Conservation (phyloP, 257 asterid genomes). For the Solanum bulbocastanum region DNA sequence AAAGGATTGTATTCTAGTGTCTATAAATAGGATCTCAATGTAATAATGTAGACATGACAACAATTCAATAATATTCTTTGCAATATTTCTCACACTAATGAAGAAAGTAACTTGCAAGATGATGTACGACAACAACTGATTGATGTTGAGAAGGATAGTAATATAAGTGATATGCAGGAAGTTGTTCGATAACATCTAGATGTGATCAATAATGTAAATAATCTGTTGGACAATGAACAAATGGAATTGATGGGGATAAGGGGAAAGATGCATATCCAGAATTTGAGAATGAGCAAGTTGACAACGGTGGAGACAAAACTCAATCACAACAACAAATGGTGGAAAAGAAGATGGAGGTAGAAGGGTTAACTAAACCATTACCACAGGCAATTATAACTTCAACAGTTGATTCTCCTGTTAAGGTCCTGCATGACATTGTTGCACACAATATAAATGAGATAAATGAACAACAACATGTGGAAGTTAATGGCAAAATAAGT, state of each 20-base stretch:
- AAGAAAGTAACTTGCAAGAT: not conserved
- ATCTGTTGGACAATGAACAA: too few species aligned
- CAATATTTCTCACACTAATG: not conserved
- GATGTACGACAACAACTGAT: not conserved
- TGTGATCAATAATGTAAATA: too few species aligned
- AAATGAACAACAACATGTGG: too few species aligned
- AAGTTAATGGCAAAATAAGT: too few species aligned
- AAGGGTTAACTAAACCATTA: not conserved
- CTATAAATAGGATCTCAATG: too few species aligned
- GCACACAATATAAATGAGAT: not conserved
- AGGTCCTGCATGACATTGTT: not conserved
- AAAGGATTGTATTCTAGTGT: too few species aligned
- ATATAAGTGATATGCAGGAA: not conserved
- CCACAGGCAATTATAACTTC: not conserved
- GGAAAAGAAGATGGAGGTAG: not conserved
- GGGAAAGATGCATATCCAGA: too few species aligned
- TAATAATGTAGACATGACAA: too few species aligned
- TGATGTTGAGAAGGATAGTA: not conserved
- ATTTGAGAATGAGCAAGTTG: too few species aligned
- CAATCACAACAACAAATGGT: not conserved
- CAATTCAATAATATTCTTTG: too few species aligned
- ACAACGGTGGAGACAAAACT: not conserved
- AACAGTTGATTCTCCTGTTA: too few species aligned
- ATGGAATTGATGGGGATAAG: too few species aligned
- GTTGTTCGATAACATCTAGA: not conserved